phyloP scores from a whole-genome alignment of 208 protist genomes.

The Trypanosomatidae sp. region DNA sequence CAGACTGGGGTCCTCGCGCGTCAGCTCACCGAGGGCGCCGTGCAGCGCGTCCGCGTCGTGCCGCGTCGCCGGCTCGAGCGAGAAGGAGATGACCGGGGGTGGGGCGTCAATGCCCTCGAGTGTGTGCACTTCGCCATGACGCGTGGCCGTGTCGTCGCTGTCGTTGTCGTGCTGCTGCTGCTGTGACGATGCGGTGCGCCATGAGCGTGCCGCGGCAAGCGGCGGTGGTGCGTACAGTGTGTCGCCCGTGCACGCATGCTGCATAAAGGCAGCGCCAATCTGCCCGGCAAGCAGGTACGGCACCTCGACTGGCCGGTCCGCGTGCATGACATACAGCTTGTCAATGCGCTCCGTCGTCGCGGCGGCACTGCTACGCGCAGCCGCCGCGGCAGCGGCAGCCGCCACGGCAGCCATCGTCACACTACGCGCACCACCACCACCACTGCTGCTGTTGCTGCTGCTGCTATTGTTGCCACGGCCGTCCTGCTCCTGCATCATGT shows the following conservation, averaged over 20 bases:
- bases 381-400: too few species aligned
- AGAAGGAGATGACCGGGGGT: slow-evolving; percentile 93
- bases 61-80: slow-evolving; percentile 85
- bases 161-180: slow-evolving; percentile 9
- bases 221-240: slow-evolving; percentile 44
- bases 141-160: neutral
- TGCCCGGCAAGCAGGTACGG: slow-evolving; percentile 45
- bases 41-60: slow-evolving; percentile 76
- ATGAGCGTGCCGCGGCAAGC: neutral
- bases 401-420: too few species aligned
- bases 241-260: slow-evolving; percentile 53
- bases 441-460: neutral
- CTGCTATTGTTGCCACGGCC: neutral
- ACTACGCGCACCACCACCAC: too few species aligned
- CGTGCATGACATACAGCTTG: slow-evolving; percentile 87
- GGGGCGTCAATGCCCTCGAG: slow-evolving; percentile 88
- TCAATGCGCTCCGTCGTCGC: slow-evolving; percentile 32
- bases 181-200: slow-evolving; percentile 1
- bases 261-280: slow-evolving; percentile 70
- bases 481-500: too few species aligned
- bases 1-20: slow-evolving; percentile 92
- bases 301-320: slow-evolving; percentile 67
- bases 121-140: slow-evolving; percentile 22
- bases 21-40: slow-evolving; percentile 88
- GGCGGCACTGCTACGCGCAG: too few species aligned